Percentiles rank a stretch among this genome's conserved stretches.
Conservation (phyloP, 306 rosid species). For the Prunus dulcis region DNA sequence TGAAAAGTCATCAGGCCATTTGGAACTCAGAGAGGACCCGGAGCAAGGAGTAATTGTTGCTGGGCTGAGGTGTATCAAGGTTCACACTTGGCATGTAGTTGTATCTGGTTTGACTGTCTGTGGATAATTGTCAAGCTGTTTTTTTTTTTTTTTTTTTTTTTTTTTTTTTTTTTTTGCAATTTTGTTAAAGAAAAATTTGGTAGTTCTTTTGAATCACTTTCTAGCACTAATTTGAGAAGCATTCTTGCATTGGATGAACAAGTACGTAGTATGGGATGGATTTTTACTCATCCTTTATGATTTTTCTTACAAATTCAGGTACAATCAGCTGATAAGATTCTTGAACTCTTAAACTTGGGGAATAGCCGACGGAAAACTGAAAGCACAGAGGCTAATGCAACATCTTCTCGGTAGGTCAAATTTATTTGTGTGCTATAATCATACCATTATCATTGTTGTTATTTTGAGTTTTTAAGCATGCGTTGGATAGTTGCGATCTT, state of each 20-base stretch:
- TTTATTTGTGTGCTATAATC: slow-evolving; percentile 11
- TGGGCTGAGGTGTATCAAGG: slow-evolving; percentile 62
- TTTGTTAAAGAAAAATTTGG: not conserved
- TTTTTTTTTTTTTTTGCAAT: not conserved
- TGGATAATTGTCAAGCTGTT: not conserved
- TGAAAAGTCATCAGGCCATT: slow-evolving; percentile 60
- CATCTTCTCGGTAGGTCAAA: slow-evolving; percentile 51
- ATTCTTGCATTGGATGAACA: not conserved
- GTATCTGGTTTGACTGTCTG: not conserved
- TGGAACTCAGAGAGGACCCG: slow-evolving; percentile 69
- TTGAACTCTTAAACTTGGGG: slow-evolving; percentile 61
- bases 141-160: not conserved
- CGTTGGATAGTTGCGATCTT: not conserved
- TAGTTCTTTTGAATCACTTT: not conserved
- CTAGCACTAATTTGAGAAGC: not conserved
- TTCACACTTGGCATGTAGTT: slow-evolving; percentile 15
- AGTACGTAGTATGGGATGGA: slow-evolving; percentile 2
- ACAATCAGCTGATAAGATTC: slow-evolving; percentile 60
- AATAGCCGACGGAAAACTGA: slow-evolving; percentile 64
- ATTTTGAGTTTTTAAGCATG: not conserved
- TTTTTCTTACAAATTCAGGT: slow-evolving; percentile 37
- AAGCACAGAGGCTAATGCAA: slow-evolving; percentile 59
- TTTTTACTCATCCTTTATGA: not conserved
- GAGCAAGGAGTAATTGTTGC: slow-evolving; percentile 59
- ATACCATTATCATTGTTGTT: not conserved